phyloP scores from a whole-genome alignment of 2,329 filamentous ascomycete genomes.

The Taxawa tesnikishii region DNA sequence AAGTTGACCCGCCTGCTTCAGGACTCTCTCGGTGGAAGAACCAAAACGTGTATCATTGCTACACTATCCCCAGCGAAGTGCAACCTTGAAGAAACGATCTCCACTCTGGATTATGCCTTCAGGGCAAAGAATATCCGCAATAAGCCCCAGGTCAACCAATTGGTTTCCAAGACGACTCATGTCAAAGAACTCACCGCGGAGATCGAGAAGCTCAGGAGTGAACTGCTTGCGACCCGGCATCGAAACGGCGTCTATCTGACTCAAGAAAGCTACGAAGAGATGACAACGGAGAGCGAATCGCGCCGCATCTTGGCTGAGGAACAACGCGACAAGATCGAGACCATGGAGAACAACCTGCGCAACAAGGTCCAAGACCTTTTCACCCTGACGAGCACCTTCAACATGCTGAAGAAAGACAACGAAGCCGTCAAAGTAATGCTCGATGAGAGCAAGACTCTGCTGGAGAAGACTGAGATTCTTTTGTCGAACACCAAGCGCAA shows the following conservation, averaged over 20 bases:
- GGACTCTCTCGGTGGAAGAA: conserved; percentile 89
- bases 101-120: conserved; percentile 94
- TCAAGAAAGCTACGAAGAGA: conserved; percentile 77
- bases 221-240: conserved; percentile 83
- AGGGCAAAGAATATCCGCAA: conserved; percentile 97
- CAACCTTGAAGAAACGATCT: conserved; percentile 96
- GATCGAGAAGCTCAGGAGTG: conserved; percentile 88
- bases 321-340: conserved; percentile 82
- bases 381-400: conserved; percentile 73
- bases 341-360: conserved; percentile 76
- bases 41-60: conserved; percentile 97
- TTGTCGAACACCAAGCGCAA: conserved; percentile 63
- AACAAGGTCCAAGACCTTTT: conserved; percentile 94
- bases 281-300: conserved; percentile 86
- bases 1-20: conserved; percentile 90
- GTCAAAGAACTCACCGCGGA: conserved; percentile 82
- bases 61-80: conserved; percentile 89
- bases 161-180: conserved; percentile 85
- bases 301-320: conserved; percentile 84
- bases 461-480: conserved; percentile 81
- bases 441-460: conserved; percentile 65
- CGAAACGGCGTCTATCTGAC: conserved; percentile 92
- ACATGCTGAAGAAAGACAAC: conserved; percentile 78
- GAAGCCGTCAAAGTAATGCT: conserved; percentile 61
- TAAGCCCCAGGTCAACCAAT: conserved; percentile 88